Percentiles rank a stretch among this genome's conserved stretches.
Conservation (phyloP, 1,284 basidiomycete species). For the Ceratobasidium sp. region DNA sequence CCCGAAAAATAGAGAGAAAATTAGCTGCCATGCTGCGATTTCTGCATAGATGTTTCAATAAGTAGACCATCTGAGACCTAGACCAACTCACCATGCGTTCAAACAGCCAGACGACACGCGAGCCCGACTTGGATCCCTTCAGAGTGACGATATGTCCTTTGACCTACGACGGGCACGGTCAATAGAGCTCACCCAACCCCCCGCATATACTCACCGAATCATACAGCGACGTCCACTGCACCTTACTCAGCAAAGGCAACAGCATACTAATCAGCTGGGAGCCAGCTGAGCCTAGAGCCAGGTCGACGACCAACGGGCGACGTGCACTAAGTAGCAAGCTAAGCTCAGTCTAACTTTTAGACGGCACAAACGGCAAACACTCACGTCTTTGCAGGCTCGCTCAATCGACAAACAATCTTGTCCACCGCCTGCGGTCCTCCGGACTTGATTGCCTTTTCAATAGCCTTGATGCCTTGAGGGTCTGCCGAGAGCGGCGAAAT, state of each 20-base stretch:
- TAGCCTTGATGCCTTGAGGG: conserved; percentile 86
- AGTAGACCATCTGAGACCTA: too few species aligned
- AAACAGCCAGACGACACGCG: conserved; percentile 89
- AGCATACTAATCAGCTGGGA: conserved; percentile 85
- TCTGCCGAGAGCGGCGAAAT: conserved; percentile 81
- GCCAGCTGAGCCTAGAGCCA: conserved; percentile 83
- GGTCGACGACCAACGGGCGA: conserved; percentile 83
- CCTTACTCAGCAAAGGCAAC: conserved; percentile 82
- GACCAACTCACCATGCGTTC: conserved; percentile 64
- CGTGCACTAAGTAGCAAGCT: conserved; percentile 70
- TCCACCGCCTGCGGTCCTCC: conserved; percentile 77
- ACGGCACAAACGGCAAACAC: conserved; percentile 41
- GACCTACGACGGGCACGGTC: conserved; percentile 60
- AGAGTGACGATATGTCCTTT: conserved; percentile 86
- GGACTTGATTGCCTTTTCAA: conserved; percentile 86
- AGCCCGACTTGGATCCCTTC: conserved; percentile 86
- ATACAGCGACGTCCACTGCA: conserved; percentile 78
- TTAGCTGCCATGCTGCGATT: conserved; percentile 44
- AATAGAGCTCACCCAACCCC: not conserved
- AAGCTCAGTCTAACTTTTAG: conserved; percentile 32
- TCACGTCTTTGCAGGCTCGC: conserved; percentile 82
- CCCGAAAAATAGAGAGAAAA: conserved; percentile 20
- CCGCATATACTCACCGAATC: conserved; percentile 61
- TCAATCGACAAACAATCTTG: conserved; percentile 80
- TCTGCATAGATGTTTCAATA: conserved; percentile 26